These are phyloP conservation scores for Xylaria scruposa DNA, from an alignment of 495 filamentous ascomycete genomes.

Conservation along the genomic window DNA sequence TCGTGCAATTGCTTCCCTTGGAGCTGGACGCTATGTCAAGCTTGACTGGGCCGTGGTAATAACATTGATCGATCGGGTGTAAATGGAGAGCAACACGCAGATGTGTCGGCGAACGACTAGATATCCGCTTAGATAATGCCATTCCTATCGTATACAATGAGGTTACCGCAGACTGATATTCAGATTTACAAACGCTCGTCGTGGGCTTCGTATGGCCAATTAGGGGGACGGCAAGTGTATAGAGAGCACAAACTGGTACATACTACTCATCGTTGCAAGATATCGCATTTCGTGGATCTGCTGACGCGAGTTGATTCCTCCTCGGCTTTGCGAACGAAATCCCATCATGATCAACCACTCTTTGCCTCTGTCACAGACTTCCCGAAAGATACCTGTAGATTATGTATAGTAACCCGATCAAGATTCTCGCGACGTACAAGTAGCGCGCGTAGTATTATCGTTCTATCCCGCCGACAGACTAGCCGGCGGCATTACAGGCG, in stretches of 20 bases:
- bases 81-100: neutral
- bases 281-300: neutral
- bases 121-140: neutral
- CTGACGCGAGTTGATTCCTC: neutral
- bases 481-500: neutral
- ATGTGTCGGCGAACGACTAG: neutral
- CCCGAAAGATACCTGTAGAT: neutral
- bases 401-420: neutral
- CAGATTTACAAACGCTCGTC: neutral
- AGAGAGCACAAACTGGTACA: neutral
- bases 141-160: neutral
- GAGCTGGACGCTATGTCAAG: neutral
- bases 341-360: too few species aligned
- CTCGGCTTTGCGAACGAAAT: neutral
- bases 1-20: neutral
- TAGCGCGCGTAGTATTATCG: neutral
- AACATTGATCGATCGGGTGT: neutral
- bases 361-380: neutral
- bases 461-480: neutral
- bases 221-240: neutral
- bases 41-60: neutral
- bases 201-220: neutral
- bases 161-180: neutral
- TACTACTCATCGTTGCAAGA: neutral
- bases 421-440: neutral